These are phyloP conservation scores for Ilyonectria robusta DNA, from an alignment of 2,329 filamentous ascomycete genomes.

Conservation along the genomic window DNA sequence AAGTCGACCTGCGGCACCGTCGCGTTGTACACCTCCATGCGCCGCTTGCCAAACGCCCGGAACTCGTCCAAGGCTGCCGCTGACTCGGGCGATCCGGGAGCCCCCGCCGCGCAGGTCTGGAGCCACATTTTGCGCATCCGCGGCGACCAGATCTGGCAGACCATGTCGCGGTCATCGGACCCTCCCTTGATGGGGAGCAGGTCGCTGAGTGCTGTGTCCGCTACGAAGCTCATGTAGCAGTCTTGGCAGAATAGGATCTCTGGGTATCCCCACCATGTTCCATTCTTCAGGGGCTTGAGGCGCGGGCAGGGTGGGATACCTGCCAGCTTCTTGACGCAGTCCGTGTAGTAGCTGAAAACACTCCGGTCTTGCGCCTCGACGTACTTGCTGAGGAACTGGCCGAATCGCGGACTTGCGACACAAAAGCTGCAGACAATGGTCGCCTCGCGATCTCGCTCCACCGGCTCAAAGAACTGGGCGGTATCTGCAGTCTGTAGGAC, in stretches of 20 bases:
- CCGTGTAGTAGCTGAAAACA: constrained; percentile 49
- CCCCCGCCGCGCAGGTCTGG: constrained; percentile 46
- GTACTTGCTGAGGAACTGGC: constrained; percentile 44
- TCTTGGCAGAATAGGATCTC: constrained; percentile 52
- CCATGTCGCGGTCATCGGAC: constrained; percentile 44
- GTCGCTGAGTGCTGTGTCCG: constrained; percentile 45
- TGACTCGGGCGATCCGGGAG: constrained; percentile 44
- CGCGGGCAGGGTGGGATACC: constrained; percentile 48
- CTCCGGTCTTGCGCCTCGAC: constrained; percentile 51
- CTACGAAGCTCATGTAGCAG: constrained; percentile 52
- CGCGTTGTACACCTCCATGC: constrained; percentile 49
- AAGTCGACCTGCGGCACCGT: constrained; percentile 50
- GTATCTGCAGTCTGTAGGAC: constrained; percentile 47
- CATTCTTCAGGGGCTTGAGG: constrained; percentile 41
- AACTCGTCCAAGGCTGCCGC: constrained; percentile 46
- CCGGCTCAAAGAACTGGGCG: constrained; percentile 48
- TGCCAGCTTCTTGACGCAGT: constrained; percentile 50
- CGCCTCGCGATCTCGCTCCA: constrained; percentile 28
- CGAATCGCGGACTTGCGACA: constrained; percentile 43
- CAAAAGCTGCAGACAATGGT: constrained; percentile 52
- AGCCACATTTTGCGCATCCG: constrained; percentile 56
- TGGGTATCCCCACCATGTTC: constrained; percentile 54
- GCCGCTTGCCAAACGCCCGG: constrained; percentile 43
- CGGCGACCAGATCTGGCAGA: constrained; percentile 56
- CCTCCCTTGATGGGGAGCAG: constrained; percentile 45